Percentiles rank a stretch among this genome's conserved stretches.
Evolutionary conservation across 495 filamentous ascomycete genomes (phyloP).

Genomic region (Daldinia decipiens): DNA sequence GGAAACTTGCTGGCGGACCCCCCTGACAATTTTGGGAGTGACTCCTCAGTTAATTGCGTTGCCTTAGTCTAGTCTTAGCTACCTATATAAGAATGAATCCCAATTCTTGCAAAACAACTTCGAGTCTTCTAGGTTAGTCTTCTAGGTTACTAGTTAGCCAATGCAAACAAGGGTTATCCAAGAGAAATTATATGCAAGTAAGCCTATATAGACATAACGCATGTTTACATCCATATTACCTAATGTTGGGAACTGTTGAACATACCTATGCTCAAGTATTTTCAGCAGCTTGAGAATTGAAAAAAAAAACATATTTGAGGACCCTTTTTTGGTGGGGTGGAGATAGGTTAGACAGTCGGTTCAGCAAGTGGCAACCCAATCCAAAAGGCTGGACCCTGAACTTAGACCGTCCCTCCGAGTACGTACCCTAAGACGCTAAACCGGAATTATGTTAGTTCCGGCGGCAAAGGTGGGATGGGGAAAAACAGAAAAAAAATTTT

Average conservation of each 20-base stretch:
- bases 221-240: neutral
- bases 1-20: neutral
- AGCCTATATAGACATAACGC: neutral
- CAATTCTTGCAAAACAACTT: slow-evolving; percentile 4
- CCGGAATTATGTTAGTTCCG: slow-evolving; percentile 41
- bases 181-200: slow-evolving; percentile 9
- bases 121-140: neutral
- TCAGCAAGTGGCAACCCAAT: neutral
- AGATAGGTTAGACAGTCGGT: slow-evolving; percentile 1
- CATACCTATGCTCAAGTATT: neutral
- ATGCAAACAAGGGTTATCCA: neutral
- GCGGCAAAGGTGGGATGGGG: slow-evolving; percentile 26
- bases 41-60: slow-evolving; percentile 8
- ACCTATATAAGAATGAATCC: slow-evolving; percentile 18
- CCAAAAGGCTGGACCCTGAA: slow-evolving; percentile 29
- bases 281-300: neutral
- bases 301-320: slow-evolving; percentile 1
- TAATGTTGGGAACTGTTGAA: neutral
- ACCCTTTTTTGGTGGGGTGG: slow-evolving; percentile 14
- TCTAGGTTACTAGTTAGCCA: neutral
- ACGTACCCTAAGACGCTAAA: slow-evolving; percentile 25
- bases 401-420: neutral
- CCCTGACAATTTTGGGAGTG: neutral
- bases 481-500: slow-evolving; percentile 40
- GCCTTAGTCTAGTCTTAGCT: slow-evolving; percentile 5